Percentiles rank a stretch among this genome's conserved stretches.
phyloP scores from a whole-genome alignment of 176 grass and related monocot genomes.

The Oryza nivara region DNA sequence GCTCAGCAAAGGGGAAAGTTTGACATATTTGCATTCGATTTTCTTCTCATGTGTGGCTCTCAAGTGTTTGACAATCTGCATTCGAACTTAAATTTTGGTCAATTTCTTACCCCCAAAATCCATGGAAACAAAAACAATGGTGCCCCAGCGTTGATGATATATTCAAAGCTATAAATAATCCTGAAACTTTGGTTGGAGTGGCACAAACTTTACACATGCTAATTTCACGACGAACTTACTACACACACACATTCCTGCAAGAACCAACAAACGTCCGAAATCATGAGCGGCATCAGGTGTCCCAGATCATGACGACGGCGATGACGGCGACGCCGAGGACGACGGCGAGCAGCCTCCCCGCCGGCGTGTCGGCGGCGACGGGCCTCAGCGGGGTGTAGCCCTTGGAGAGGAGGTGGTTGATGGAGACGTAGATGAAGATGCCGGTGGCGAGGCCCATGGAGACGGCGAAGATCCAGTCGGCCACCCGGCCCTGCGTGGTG shows the following conservation, averaged over 20 bases:
- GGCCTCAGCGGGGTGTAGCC: slow-evolving; percentile 65
- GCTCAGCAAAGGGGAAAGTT: too few species aligned
- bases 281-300: slow-evolving; percentile 49
- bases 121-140: not conserved
- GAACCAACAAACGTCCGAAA: not conserved
- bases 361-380: slow-evolving; percentile 53
- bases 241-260: not conserved
- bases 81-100: not conserved
- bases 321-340: slow-evolving; percentile 78
- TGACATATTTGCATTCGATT: too few species aligned
- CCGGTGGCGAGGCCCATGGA: slow-evolving; percentile 93
- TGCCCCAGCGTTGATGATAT: not conserved
- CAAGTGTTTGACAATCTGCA: not conserved
- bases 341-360: slow-evolving; percentile 67
- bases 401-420: slow-evolving; percentile 90
- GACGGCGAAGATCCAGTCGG: slow-evolving; percentile 88
- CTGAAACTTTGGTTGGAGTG: not conserved
- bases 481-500: slow-evolving; percentile 80
- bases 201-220: not conserved
- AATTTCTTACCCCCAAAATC: not conserved
- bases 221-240: not conserved
- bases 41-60: not conserved
- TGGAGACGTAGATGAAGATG: slow-evolving; percentile 91
- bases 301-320: slow-evolving; percentile 98
- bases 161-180: not conserved